Percentiles rank a stretch among this genome's conserved stretches.
These are phyloP conservation scores for Aspergillus jensenii DNA, from an alignment of 2,329 filamentous ascomycete genomes.

Conservation along the genomic window DNA sequence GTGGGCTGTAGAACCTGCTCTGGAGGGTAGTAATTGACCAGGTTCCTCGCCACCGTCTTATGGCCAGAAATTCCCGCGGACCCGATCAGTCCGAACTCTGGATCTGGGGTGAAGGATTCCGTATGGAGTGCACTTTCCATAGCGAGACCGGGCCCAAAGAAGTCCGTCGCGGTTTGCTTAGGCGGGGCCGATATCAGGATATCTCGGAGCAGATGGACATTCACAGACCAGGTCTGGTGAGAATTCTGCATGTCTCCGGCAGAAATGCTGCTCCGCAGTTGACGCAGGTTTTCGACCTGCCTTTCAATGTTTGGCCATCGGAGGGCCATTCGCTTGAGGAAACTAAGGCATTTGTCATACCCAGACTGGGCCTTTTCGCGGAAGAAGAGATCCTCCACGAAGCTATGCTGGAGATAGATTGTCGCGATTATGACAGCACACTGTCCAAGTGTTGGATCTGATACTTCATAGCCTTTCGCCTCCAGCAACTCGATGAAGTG, in stretches of 20 bases:
- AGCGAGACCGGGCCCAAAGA: constrained; percentile 1
- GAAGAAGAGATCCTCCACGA: constrained; percentile 36
- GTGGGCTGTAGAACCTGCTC: constrained; percentile 6
- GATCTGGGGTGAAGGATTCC: not conserved
- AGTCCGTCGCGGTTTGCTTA: not conserved
- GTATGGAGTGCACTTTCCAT: not conserved
- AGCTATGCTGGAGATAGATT: constrained; percentile 53
- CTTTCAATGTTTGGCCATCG: constrained; percentile 37
- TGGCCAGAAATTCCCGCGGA: constrained; percentile 9
- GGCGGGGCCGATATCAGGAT: not conserved
- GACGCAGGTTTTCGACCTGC: constrained; percentile 9
- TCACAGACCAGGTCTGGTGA: constrained; percentile 14
- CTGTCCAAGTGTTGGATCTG: constrained; percentile 45
- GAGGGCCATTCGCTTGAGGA: constrained; percentile 31
- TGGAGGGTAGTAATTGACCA: constrained; percentile 9
- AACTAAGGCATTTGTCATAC: constrained; percentile 42
- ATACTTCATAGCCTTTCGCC: constrained; percentile 42
- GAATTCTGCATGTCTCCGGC: constrained; percentile 6
- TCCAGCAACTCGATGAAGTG: constrained; percentile 47
- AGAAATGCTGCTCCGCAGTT: constrained; percentile 4
- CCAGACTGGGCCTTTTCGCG: constrained; percentile 36
- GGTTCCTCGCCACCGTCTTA: constrained; percentile 4
- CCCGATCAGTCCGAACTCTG: constrained; percentile 6
- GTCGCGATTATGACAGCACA: constrained; percentile 51
- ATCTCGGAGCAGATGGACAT: constrained; percentile 6